Evolutionary conservation across 2,329 filamentous ascomycete species (phyloP), one percentile per base, ranked within the genome.

Genomic region (Paecilomyces formosus): DNA sequence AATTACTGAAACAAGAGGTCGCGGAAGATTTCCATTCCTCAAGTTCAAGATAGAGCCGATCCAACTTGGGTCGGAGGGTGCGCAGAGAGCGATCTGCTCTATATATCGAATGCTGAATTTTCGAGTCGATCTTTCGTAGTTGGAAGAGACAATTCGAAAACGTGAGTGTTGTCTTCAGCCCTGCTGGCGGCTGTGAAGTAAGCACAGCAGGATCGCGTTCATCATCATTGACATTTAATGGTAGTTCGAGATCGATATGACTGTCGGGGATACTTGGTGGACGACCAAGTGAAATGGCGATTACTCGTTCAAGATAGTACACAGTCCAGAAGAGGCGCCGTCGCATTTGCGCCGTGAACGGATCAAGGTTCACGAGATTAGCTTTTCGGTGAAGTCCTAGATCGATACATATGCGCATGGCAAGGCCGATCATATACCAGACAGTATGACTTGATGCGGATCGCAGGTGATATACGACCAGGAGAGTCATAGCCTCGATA

Each of bases 361-460:
- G 72, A 53, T 77, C 70, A 30, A 78, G 63, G 55, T 72, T 71
- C 28, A 65, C 66, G 59, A 80, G 78, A 58, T 78, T 76, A 49
- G 77, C 76, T 57, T 76, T 78, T 53, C 78, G 72, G 60, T 82
- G 80, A 28, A 82, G 70, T 4, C 80, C 80, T 2, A 82, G 70
- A 58, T 82, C 80, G 54, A 82, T 80, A 56, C 78, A 78, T 7
- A 78, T 82, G 49, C 79, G 76, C 78, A 82, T 82, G 1, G 80
- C 79, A 18, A 82, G 71, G 12, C 80, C 80, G 50, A 81, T 79
- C 74, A 82, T 79, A 63, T 82, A 82, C 80, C 79, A 82, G 54
- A 82, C 73, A 8, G 79, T 80, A 58, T 79, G 78, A 31, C 78
- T 79, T 0, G 79, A 80, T 9, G 78, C 74, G 1, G 78, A 80